Evolutionary conservation across 2,329 filamentous ascomycete species (phyloP).

Genomic region (Fusarium newnesense): DNA sequence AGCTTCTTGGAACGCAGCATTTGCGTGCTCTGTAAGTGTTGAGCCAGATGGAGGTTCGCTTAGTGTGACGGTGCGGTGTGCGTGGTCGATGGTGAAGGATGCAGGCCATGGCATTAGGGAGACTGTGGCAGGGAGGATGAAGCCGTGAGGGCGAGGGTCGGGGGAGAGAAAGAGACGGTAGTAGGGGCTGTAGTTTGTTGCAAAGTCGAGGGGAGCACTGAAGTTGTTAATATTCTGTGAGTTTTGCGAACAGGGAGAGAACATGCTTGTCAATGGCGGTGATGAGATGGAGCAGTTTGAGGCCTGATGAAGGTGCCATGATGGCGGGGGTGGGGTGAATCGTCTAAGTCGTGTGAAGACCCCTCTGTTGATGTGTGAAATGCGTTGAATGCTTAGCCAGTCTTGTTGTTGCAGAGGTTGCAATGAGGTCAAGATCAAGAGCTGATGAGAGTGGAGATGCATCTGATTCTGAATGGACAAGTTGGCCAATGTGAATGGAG

Average conservation of each 20-base stretch:
- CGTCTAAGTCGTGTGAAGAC: not conserved
- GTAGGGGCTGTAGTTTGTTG: constrained; percentile 50
- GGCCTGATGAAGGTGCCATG: constrained; percentile 32
- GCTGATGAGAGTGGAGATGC: constrained; percentile 17
- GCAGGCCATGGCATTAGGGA: constrained; percentile 59
- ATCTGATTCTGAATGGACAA: not conserved
- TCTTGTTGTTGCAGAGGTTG: not conserved
- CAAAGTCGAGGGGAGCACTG: constrained; percentile 60
- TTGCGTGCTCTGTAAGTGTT: constrained; percentile 47
- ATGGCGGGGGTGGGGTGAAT: not conserved
- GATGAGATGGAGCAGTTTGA: constrained; percentile 51
- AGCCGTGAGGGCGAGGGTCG: constrained; percentile 60
- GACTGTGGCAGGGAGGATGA: constrained; percentile 59
- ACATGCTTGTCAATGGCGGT: constrained; percentile 56
- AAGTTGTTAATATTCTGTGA: not conserved
- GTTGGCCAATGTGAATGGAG: constrained; percentile 5
- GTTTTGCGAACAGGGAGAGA: not conserved
- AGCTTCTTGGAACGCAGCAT: constrained; percentile 52
- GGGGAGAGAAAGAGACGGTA: constrained; percentile 59
- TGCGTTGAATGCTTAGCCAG: not conserved
- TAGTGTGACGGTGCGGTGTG: constrained; percentile 48
- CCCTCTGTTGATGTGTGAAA: not conserved
- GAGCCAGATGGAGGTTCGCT: constrained; percentile 34
- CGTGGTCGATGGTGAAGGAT: constrained; percentile 51
- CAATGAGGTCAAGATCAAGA: not conserved